Evolutionary conservation across 257 asterid species (phyloP).

Genomic region (Solanum megistacrolobum): DNA sequence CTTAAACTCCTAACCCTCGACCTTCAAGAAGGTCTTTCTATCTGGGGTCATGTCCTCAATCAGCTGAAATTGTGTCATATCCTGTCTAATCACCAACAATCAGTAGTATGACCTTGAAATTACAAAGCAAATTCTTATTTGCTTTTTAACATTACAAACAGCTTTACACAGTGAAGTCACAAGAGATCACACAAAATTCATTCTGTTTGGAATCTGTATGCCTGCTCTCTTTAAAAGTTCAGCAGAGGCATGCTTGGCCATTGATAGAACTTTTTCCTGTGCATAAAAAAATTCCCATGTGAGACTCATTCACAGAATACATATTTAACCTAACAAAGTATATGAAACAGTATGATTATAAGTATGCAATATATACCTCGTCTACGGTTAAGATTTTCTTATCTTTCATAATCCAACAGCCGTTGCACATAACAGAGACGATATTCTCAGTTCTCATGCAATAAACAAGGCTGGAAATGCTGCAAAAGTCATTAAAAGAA

Average conservation of each 20-base stretch:
- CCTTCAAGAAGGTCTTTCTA: too few relatives aligned
- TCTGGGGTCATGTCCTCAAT: too few relatives aligned
- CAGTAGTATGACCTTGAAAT: background rate
- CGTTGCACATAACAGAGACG: constrained; percentile 59
- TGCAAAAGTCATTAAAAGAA: constrained; percentile 24
- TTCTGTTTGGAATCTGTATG: constrained; percentile 47
- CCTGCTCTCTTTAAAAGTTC: constrained; percentile 50
- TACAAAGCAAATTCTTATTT: background rate
- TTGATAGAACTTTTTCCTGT: constrained; percentile 37
- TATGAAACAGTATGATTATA: background rate
- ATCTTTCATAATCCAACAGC: constrained; percentile 71
- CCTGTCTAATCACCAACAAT: too few relatives aligned
- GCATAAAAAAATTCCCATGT: background rate
- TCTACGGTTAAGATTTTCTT: constrained; percentile 29
- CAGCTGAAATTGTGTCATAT: too few relatives aligned
- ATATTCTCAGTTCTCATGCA: constrained; percentile 73
- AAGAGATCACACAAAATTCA: constrained; percentile 30
- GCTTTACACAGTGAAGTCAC: background rate
- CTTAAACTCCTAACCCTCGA: too few relatives aligned
- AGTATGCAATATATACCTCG: constrained; percentile 31
- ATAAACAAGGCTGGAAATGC: constrained; percentile 79
- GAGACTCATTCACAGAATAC: background rate
- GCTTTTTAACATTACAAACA: background rate
- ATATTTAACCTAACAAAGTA: background rate
- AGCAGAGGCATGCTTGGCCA: constrained; percentile 44